Conservation (phyloP, 768 basidiomycete species). For the Tricholoma flavovirens region DNA sequence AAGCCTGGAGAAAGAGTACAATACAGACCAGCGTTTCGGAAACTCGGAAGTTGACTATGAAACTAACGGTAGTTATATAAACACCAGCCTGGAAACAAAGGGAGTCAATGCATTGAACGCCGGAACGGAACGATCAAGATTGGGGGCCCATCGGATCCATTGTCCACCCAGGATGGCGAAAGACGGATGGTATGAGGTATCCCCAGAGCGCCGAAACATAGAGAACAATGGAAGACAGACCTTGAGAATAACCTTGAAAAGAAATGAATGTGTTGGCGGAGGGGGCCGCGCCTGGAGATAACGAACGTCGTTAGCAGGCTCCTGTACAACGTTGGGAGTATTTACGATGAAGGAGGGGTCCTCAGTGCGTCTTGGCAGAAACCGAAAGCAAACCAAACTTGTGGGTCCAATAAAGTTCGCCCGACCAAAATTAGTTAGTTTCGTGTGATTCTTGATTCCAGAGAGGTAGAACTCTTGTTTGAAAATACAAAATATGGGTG, state of each 20-base stretch:
- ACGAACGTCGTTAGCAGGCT: slow-evolving; percentile 16
- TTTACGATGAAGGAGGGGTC: slow-evolving; percentile 27
- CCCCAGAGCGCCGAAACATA: slow-evolving; percentile 4
- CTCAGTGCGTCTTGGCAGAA: slow-evolving; percentile 30
- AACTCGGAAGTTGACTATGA: slow-evolving; percentile 16
- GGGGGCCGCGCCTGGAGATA: slow-evolving; percentile 60
- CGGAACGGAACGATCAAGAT: slow-evolving; percentile 18
- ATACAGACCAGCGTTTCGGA: slow-evolving; percentile 26
- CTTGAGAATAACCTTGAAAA: slow-evolving; percentile 40
- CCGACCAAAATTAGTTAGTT: slow-evolving; percentile 30
- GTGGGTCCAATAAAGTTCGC: slow-evolving; percentile 45
- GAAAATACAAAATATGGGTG: slow-evolving; percentile 21
- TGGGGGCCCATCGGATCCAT: slow-evolving; percentile 14
- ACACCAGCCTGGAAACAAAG: slow-evolving; percentile 28
- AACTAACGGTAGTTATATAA: slow-evolving; percentile 23
- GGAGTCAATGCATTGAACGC: slow-evolving; percentile 11
- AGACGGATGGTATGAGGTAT: slow-evolving; percentile 5
- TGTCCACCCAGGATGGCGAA: slow-evolving; percentile 16
- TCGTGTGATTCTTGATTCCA: slow-evolving; percentile 6
- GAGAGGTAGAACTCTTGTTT: slow-evolving; percentile 14
- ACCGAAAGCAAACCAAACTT: slow-evolving; percentile 35
- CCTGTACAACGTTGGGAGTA: slow-evolving; percentile 7
- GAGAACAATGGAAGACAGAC: slow-evolving; percentile 5
- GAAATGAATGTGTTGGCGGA: slow-evolving; percentile 60
- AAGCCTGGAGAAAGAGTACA: slow-evolving; percentile 11